These are phyloP conservation scores for Termitomyces sp. DNA, from an alignment of 768 basidiomycete species.

Conservation along the genomic window DNA sequence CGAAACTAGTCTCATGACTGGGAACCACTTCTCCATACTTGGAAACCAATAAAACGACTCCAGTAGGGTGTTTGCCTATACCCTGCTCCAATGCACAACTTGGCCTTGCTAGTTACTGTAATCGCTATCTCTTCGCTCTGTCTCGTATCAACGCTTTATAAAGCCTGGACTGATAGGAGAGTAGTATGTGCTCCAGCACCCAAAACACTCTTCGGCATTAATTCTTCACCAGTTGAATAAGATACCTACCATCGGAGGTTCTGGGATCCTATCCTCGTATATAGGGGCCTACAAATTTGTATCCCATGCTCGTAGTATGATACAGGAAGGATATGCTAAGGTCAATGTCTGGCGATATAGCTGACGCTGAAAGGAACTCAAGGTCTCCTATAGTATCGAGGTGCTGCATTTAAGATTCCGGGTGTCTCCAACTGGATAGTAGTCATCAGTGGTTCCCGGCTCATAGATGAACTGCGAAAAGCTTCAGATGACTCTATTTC, in stretches of 20 bases:
- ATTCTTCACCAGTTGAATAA: constrained; percentile 10
- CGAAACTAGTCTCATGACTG: background rate
- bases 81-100: background rate
- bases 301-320: constrained; percentile 18
- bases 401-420: constrained; percentile 34
- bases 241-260: constrained; percentile 28
- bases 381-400: constrained; percentile 10
- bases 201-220: background rate
- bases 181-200: background rate
- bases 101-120: background rate
- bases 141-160: background rate
- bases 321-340: constrained; percentile 27
- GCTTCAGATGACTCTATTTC: constrained; percentile 27
- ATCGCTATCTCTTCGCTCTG: background rate
- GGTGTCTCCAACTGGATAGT: constrained; percentile 39
- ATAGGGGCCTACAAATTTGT: constrained; percentile 21
- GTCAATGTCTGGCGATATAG: constrained; percentile 4
- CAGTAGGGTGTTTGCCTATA: background rate
- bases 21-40: background rate
- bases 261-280: constrained; percentile 27
- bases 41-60: background rate
- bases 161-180: constrained; percentile 1
- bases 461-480: constrained; percentile 47
- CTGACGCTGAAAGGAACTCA: background rate
- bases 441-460: constrained; percentile 33